Percentiles rank a stretch among this genome's conserved stretches.
Conservation (phyloP, 2,329 filamentous ascomycete species). For the Diaporthe amygdali region DNA sequence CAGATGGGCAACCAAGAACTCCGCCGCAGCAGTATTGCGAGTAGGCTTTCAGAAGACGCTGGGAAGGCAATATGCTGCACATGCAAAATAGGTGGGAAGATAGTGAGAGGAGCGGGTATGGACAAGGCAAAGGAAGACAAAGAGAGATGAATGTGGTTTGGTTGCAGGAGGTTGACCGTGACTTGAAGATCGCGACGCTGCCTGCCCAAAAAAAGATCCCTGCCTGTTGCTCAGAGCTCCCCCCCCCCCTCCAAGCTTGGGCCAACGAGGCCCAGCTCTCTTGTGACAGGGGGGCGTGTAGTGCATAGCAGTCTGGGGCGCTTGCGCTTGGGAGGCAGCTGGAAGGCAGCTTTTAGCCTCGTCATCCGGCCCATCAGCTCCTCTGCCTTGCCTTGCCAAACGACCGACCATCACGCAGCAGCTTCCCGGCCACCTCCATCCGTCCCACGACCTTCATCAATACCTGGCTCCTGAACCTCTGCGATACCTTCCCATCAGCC, state of each 20-base stretch:
- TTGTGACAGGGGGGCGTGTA: constrained; percentile 1
- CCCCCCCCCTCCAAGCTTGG: constrained; percentile 17
- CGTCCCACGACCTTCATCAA: neutral
- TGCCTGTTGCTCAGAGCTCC: constrained; percentile 25
- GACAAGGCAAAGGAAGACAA: constrained; percentile 2
- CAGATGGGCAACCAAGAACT: neutral
- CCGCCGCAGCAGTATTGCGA: neutral
- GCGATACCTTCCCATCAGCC: neutral
- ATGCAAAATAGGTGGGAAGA: neutral
- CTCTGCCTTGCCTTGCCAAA: constrained; percentile 27
- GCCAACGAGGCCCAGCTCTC: constrained; percentile 13
- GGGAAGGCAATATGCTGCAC: neutral
- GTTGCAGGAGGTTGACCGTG: neutral
- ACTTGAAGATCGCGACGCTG: constrained; percentile 20
- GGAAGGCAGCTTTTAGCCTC: constrained; percentile 59
- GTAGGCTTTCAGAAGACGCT: neutral
- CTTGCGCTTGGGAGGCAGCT: constrained; percentile 7
- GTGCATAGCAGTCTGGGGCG: constrained; percentile 25
- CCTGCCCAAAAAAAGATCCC: constrained; percentile 22
- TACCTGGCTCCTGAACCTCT: neutral
- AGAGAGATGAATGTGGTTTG: constrained; percentile 2
- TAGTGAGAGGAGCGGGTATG: neutral
- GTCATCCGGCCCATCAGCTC: constrained; percentile 50
- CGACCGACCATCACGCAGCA: constrained; percentile 24
- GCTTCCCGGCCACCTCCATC: constrained; percentile 20